A percentile compares a stretch with the other conserved stretches of the same genome.
These are phyloP conservation scores for Aspergillus aculeatinus DNA, from an alignment of 2,329 filamentous ascomycete genomes.

Conservation along the genomic window DNA sequence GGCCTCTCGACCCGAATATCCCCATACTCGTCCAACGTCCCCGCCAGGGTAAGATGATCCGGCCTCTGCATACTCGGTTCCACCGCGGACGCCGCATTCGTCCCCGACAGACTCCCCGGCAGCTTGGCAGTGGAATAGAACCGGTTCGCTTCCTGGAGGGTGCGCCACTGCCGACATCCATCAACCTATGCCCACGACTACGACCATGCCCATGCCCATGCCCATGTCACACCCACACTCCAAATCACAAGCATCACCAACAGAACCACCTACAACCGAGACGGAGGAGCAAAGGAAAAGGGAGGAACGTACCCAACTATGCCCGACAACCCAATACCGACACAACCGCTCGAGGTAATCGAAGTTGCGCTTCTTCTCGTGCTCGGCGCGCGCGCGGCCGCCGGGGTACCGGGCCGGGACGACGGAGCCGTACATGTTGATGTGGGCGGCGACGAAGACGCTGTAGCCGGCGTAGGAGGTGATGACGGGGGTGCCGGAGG, in stretches of 20 bases:
- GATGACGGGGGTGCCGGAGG: constrained; percentile 33
- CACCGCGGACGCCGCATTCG: background rate
- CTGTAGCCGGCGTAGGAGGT: constrained; percentile 41
- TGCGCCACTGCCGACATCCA: constrained; percentile 29
- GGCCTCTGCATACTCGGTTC: constrained; percentile 2
- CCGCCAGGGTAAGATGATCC: constrained; percentile 33
- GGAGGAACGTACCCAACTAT: constrained; percentile 30
- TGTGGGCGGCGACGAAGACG: constrained; percentile 38
- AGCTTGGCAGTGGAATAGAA: constrained; percentile 37
- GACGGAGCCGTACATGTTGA: constrained; percentile 41
- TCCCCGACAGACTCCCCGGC: constrained; percentile 4
- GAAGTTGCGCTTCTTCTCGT: constrained; percentile 34
- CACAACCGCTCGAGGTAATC: constrained; percentile 34
- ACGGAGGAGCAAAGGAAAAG: no score
- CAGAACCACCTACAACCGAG: background rate
- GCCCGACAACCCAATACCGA: constrained; percentile 35
- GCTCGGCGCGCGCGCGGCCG: constrained; percentile 30
- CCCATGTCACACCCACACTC: no score
- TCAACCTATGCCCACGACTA: background rate
- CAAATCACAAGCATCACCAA: no score
- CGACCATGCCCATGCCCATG: no score
- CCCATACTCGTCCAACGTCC: constrained; percentile 38
- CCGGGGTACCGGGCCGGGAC: constrained; percentile 35
- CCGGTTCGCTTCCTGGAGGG: constrained; percentile 36
- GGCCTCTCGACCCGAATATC: constrained; percentile 35